A percentile compares a stretch with the other conserved stretches of the same genome.
Evolutionary conservation across 805 yeast genomes (phyloP).

Genomic region (Suhomyces sp.): DNA sequence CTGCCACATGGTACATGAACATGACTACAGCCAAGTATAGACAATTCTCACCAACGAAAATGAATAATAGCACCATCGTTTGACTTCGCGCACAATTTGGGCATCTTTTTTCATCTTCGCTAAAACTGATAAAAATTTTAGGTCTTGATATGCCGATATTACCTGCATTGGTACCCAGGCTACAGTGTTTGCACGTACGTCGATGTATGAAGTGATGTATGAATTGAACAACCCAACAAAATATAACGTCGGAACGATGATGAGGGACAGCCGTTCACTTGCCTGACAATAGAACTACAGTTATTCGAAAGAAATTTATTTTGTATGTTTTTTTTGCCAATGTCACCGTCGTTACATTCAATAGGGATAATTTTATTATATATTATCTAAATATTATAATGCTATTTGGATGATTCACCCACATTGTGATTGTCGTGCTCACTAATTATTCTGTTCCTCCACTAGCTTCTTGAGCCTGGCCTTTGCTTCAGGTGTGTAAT

Average conservation of each 20-base stretch:
- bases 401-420: neutral
- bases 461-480: conserved; percentile 25
- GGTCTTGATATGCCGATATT: neutral
- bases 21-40: neutral
- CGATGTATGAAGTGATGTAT: neutral
- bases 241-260: neutral
- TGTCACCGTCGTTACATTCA: neutral
- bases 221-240: no score
- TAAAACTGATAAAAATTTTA: neutral
- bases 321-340: neutral
- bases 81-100: neutral
- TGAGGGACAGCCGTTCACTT: neutral
- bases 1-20: neutral
- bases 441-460: conserved; percentile 15
- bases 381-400: neutral
- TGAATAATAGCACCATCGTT: neutral
- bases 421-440: neutral
- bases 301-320: neutral
- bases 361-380: neutral
- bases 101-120: neutral
- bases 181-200: neutral
- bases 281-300: neutral
- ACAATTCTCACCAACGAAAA: neutral
- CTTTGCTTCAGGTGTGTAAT: conserved; percentile 44
- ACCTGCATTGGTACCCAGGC: neutral